Evolutionary conservation across 2,329 filamentous ascomycete species (phyloP).

Genomic region (Lasiodiplodia sp.): DNA sequence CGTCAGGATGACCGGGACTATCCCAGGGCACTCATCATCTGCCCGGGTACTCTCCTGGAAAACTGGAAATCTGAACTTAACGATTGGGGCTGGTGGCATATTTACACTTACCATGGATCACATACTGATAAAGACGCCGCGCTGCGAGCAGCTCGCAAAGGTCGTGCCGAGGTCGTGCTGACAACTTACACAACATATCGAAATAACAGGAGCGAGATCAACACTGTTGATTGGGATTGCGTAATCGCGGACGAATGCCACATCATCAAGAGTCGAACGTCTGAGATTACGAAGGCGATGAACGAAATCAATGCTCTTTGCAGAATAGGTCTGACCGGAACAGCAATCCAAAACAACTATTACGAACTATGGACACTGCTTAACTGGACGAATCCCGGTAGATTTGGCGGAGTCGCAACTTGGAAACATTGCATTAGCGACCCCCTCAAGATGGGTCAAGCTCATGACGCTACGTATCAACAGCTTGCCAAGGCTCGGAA

Average conservation of each 20-base stretch:
- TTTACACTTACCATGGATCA: constrained; percentile 79
- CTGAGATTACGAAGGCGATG: constrained; percentile 85
- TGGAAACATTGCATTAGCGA: constrained; percentile 82
- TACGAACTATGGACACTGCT: constrained; percentile 95
- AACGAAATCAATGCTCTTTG: constrained; percentile 90
- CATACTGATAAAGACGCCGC: constrained; percentile 70
- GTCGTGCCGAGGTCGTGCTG: constrained; percentile 86
- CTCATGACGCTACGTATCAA: constrained; percentile 84
- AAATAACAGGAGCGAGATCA: constrained; percentile 77
- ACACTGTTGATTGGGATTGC: constrained; percentile 90
- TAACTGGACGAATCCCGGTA: constrained; percentile 93
- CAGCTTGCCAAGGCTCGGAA: constrained; percentile 82
- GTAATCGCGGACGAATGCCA: constrained; percentile 96
- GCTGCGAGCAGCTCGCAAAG: constrained; percentile 74
- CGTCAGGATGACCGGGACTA: constrained; percentile 69
- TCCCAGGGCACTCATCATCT: constrained; percentile 82
- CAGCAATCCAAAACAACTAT: constrained; percentile 97
- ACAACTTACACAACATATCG: constrained; percentile 92
- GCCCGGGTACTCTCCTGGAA: constrained; percentile 83
- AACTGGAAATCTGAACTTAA: constrained; percentile 91
- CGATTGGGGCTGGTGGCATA: constrained; percentile 96
- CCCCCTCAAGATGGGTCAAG: constrained; percentile 86
- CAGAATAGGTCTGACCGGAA: constrained; percentile 91
- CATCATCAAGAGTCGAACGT: constrained; percentile 78
- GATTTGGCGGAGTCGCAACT: constrained; percentile 69